Evolutionary conservation across 2,329 filamentous ascomycete species (phyloP), one percentile per base, ranked within the genome.

Genomic region (Teratosphaeria viscida): DNA sequence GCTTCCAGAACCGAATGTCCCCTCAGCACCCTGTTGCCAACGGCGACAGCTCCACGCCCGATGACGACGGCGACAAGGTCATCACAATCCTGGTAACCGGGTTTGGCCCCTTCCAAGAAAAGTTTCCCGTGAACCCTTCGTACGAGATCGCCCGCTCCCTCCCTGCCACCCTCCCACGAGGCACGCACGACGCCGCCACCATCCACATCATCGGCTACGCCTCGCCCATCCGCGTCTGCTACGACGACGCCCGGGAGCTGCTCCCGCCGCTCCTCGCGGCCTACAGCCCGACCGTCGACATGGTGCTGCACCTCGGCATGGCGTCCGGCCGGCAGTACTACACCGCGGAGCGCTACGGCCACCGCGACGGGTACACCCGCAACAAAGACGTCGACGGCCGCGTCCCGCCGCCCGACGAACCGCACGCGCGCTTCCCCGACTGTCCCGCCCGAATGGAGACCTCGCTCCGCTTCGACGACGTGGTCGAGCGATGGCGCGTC

Each of bases 271-370:
- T 95, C 5, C 83, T 89, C 75, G 65, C 68, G 7, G 71, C 76
- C 55, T 73, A 73, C 62, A 70, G 70, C 60, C 72, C 66, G 63
- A 71, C 76, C 55, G 80, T 85, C 58, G 87, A 95, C 72, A 74
- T 87, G 34, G 79, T 85, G 26, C 72, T 95, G 3, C 90, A 95
- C 72, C 87, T 95, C 57, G 90, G 90, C 63, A 90, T 95, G 81
- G 88, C 89, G 0, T 77, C 71, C 70, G 87, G 72, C 68, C 82
- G 75, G 65, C 80, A 72, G 66, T 84, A 83, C 66, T 95, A 92
- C 71, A 81, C 82, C 11, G 77, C 92, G 8, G 90, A 95, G 76
- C 80, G 82, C 11, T 78, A 82, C 39, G 89, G 82, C 0, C 86
- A 89, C 68, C 81, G 88, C 43, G 85, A 89, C 66, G 86, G 86